phyloP scores from a whole-genome alignment of 2,329 filamentous ascomycete species.

The Neofusicoccum parvum region DNA sequence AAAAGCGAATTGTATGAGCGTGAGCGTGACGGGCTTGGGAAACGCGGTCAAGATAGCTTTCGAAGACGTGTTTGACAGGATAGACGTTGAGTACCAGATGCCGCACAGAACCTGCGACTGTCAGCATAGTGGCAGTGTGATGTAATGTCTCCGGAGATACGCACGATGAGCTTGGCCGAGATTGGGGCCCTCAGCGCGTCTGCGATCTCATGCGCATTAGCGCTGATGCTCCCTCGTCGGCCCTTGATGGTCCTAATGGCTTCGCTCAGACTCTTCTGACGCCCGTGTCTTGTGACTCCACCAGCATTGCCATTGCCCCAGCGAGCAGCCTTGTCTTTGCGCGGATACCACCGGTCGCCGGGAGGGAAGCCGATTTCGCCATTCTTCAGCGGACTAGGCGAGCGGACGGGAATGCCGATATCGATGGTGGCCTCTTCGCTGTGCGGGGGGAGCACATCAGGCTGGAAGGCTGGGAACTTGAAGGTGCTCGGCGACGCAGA shows the following conservation, averaged over 20 bases:
- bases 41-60: constrained; percentile 95
- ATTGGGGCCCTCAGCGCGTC: constrained; percentile 88
- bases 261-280: constrained; percentile 86
- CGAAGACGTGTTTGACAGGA: constrained; percentile 94
- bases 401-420: constrained; percentile 20
- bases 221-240: constrained; percentile 81
- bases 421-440: constrained; percentile 30
- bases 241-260: constrained; percentile 82
- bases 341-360: constrained; percentile 63
- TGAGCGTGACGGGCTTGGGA: constrained; percentile 87
- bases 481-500: constrained; percentile 37
- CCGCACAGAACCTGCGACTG: constrained; percentile 72
- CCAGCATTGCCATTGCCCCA: constrained; percentile 40
- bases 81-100: constrained; percentile 93
- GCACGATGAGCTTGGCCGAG: constrained; percentile 84
- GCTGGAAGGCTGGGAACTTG: constrained; percentile 50
- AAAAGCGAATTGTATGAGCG: constrained; percentile 89
- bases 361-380: constrained; percentile 26
- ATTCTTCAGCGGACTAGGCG: constrained; percentile 20
- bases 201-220: constrained; percentile 91
- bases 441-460: constrained; percentile 42
- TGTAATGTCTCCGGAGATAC: constrained; percentile 35
- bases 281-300: constrained; percentile 54
- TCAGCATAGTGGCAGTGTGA: constrained; percentile 23
- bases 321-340: constrained; percentile 54